phyloP scores from a whole-genome alignment of 2,329 filamentous ascomycete genomes.

The Orbilia brochopaga region DNA sequence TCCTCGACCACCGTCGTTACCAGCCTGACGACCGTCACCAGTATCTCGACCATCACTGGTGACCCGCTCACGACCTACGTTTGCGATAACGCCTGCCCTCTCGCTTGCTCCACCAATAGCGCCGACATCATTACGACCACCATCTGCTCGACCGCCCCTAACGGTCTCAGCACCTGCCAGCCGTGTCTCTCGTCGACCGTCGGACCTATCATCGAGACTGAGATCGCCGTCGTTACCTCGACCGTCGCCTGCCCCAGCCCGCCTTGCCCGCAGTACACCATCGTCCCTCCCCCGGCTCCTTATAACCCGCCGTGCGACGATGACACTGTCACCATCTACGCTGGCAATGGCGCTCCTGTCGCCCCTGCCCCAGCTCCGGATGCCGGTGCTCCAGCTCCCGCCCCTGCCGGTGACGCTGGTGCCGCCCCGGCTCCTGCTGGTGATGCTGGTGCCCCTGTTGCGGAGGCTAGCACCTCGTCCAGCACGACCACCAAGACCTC shows the following conservation, averaged over 20 bases:
- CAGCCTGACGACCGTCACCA: conserved; percentile 34
- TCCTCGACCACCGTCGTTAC: conserved; percentile 20
- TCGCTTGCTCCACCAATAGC: conserved; percentile 22
- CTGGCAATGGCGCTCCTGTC: conserved; percentile 1
- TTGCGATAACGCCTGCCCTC: conserved; percentile 36
- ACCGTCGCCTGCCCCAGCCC: conserved; percentile 33
- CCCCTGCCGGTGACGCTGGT: neutral
- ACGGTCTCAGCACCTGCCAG: conserved; percentile 37
- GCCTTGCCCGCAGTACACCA: conserved; percentile 24
- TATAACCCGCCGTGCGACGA: conserved; percentile 14
- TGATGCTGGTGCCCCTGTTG: conserved; percentile 4
- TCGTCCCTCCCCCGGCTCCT: conserved; percentile 7
- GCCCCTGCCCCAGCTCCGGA: conserved; percentile 1
- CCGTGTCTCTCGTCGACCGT: conserved; percentile 31
- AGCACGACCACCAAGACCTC: conserved; percentile 12
- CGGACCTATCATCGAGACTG: conserved; percentile 26
- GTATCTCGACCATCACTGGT: conserved; percentile 34
- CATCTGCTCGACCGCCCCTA: conserved; percentile 26
- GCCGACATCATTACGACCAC: conserved; percentile 26
- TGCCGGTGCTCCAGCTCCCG: conserved; percentile 9
- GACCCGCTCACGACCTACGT: conserved; percentile 32
- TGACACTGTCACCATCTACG: conserved; percentile 31
- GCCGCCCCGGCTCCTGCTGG: neutral
- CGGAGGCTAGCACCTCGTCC: neutral
- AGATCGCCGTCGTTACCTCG: conserved; percentile 30